Percentiles rank a stretch among this genome's conserved stretches.
phyloP scores from a whole-genome alignment of 345 rosid species.

The Salix dunnii region DNA sequence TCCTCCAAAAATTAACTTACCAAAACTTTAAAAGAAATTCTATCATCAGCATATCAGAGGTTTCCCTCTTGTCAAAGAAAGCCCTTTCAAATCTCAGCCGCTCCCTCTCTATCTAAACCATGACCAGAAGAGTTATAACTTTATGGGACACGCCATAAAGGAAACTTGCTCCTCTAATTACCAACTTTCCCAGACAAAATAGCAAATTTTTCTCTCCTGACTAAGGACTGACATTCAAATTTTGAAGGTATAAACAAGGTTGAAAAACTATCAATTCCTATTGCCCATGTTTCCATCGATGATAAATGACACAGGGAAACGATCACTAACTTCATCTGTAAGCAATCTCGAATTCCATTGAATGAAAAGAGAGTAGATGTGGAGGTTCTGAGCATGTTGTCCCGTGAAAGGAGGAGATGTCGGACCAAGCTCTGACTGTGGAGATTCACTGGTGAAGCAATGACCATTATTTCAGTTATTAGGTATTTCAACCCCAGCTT shows the following conservation, averaged over 20 bases:
- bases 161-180: not conserved
- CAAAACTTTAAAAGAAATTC: slow-evolving; percentile 9
- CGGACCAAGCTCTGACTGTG: not conserved
- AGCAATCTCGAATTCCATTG: not conserved
- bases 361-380: not conserved
- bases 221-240: not conserved
- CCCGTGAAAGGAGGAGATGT: not conserved
- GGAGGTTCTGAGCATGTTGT: not conserved
- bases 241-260: not conserved
- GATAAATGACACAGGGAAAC: not conserved
- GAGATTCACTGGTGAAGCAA: not conserved
- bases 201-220: not conserved
- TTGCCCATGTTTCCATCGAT: not conserved
- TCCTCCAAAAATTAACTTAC: slow-evolving; percentile 38
- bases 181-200: not conserved
- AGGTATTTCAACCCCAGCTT: not conserved
- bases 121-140: not conserved
- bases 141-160: not conserved
- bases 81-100: not conserved
- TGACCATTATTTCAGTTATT: not conserved
- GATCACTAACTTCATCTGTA: not conserved
- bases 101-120: not conserved
- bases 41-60: not conserved
- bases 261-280: not conserved
- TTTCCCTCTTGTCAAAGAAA: not conserved